These are phyloP conservation scores for Basipetospora chlamydospora DNA, from an alignment of 2,329 filamentous ascomycete genomes.

Conservation along the genomic window DNA sequence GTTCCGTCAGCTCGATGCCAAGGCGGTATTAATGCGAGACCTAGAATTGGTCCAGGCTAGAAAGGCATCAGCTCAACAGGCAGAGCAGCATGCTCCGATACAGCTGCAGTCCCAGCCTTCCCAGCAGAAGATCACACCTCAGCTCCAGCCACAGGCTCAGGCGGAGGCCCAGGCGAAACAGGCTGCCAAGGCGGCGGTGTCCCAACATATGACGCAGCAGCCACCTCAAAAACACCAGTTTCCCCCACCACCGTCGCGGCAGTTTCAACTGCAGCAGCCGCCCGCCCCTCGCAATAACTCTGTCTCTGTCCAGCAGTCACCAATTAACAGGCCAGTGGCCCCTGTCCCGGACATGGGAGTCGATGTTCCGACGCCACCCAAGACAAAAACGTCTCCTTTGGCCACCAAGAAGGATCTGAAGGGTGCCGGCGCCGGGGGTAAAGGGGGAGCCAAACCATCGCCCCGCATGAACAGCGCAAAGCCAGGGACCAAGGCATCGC, in stretches of 20 bases:
- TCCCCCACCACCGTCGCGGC: too few relatives aligned
- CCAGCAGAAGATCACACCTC: too few relatives aligned
- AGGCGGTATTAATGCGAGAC: conserved; percentile 40
- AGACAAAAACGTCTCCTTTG: not conserved
- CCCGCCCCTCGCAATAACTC: not conserved
- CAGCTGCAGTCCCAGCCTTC: not conserved
- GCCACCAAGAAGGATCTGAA: not conserved
- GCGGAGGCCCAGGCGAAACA: too few relatives aligned
- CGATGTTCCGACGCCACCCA: conserved; percentile 17
- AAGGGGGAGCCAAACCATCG: conserved; percentile 2
- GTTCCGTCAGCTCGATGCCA: conserved; percentile 26
- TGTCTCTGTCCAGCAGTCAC: not conserved
- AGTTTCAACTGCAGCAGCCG: conserved; percentile 10
- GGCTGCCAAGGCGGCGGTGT: too few relatives aligned
- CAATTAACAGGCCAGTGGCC: conserved; percentile 23
- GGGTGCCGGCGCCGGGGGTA: conserved; percentile 1
- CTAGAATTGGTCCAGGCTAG: conserved; percentile 24
- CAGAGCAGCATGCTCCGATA: not conserved
- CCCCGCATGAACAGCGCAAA: not conserved
- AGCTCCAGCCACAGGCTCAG: too few relatives aligned
- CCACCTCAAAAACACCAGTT: too few relatives aligned
- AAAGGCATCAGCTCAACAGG: conserved; percentile 7
- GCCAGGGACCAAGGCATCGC: conserved; percentile 5
- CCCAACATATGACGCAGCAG: too few relatives aligned
- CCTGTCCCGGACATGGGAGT: conserved; percentile 44